phyloP scores from a whole-genome alignment of 1,284 basidiomycete species.

The Cryptococcus sp. region DNA sequence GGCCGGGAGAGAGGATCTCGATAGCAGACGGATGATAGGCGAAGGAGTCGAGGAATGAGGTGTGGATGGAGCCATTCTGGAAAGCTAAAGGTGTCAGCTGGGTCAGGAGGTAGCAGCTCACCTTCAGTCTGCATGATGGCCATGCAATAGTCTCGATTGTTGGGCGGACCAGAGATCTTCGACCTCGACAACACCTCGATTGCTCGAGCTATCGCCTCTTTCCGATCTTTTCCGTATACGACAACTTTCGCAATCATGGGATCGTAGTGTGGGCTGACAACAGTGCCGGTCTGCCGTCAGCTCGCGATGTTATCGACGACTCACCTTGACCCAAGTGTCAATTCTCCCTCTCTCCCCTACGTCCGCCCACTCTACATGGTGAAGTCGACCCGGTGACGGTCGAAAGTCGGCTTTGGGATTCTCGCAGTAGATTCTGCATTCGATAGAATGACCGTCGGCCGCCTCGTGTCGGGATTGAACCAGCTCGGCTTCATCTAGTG shows the following conservation, averaged over 20 bases:
- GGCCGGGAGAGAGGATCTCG: constrained; percentile 56
- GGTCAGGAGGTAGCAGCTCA: constrained; percentile 9
- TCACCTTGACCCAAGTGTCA: constrained; percentile 34
- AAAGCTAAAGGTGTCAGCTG: too few species aligned
- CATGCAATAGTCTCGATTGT: constrained; percentile 55
- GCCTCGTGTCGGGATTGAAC: too few species aligned
- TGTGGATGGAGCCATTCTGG: constrained; percentile 32
- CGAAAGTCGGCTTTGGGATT: constrained; percentile 57
- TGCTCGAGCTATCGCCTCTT: constrained; percentile 18
- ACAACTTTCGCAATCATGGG: constrained; percentile 48
- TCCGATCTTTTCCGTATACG: constrained; percentile 18
- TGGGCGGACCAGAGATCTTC: constrained; percentile 53
- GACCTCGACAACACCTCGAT: constrained; percentile 43
- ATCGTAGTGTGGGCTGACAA: constrained; percentile 55
- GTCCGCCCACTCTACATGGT: constrained; percentile 51
- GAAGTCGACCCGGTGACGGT: constrained; percentile 60
- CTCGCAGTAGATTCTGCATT: constrained; percentile 63
- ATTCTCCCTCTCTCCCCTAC: constrained; percentile 29
- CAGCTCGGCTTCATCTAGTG: constrained; percentile 3
- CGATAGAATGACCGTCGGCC: constrained; percentile 51
- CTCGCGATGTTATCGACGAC: too few species aligned
- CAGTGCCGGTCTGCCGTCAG: constrained; percentile 41
- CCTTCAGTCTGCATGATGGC: constrained; percentile 49
- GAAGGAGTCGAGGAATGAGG: constrained; percentile 34
- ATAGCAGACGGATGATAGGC: constrained; percentile 47